phyloP scores from a whole-genome alignment of 2,329 filamentous ascomycete species.

The Cadophora malorum region DNA sequence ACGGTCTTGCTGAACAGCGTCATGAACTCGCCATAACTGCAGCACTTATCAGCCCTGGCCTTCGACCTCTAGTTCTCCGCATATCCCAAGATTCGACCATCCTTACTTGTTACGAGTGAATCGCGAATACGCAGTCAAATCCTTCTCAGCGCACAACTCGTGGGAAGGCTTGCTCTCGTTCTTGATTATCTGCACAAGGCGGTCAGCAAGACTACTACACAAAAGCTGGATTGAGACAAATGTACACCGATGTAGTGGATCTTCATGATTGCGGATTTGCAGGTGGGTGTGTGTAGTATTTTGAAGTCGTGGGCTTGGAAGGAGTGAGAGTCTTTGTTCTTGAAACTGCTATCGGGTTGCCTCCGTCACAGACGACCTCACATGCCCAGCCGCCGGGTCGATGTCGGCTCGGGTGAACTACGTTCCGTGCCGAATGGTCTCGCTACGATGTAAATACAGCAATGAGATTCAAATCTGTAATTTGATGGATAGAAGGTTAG shows the following conservation, averaged over 20 bases:
- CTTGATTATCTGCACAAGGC: constrained; percentile 71
- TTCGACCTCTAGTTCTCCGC: too few species aligned
- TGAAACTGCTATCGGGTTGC: constrained; percentile 20
- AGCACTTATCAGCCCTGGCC: constrained; percentile 10
- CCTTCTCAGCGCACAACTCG: constrained; percentile 78
- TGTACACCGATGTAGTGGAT: constrained; percentile 79
- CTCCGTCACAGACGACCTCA: constrained; percentile 11
- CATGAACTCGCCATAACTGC: constrained; percentile 70
- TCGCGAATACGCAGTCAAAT: constrained; percentile 78
- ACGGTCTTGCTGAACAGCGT: constrained; percentile 86
- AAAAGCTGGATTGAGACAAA: constrained; percentile 24
- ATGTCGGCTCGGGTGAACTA: constrained; percentile 1
- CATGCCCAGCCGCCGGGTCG: constrained; percentile 4
- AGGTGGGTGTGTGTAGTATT: background rate
- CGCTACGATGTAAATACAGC: background rate
- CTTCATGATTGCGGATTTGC: constrained; percentile 28
- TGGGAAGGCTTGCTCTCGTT: constrained; percentile 78
- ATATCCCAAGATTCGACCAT: too few species aligned
- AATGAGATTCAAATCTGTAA: too few species aligned
- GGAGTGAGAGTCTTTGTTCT: constrained; percentile 12
- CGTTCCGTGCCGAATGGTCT: constrained; percentile 2
- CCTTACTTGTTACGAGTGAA: constrained; percentile 76
- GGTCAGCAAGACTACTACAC: constrained; percentile 37
- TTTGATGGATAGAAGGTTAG: too few species aligned
- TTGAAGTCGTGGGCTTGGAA: background rate